Percentiles rank a stretch among this genome's conserved stretches.
Conservation (phyloP, 805 yeast species). For the Candida lessepsii region DNA sequence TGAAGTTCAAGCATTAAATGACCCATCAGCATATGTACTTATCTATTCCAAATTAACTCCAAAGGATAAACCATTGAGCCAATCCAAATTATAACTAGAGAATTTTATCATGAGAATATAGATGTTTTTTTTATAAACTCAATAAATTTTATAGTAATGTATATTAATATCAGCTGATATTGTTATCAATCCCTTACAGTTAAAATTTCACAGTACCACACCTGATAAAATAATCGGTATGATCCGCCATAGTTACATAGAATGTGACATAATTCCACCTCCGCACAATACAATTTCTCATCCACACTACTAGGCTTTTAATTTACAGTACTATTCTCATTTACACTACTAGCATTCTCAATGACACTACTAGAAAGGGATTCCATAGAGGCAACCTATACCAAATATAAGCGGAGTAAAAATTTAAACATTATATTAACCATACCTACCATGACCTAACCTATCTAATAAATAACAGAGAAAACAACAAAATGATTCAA, state of each 20-base stretch:
- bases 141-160: slow-evolving; percentile 1
- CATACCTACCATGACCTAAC: slow-evolving; percentile 6
- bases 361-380: no score
- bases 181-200: no score
- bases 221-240: no score
- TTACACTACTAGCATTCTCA: no score
- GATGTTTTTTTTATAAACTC: no score
- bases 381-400: no score
- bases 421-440: slow-evolving; percentile 2
- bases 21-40: slow-evolving; percentile 87
- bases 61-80: slow-evolving; percentile 19
- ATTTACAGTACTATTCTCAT: no score
- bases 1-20: slow-evolving; percentile 72
- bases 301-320: no score
- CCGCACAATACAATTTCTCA: not conserved
- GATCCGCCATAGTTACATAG: no score
- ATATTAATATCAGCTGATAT: not conserved
- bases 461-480: slow-evolving; percentile 9
- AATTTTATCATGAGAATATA: not conserved
- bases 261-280: no score
- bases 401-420: slow-evolving; percentile 1
- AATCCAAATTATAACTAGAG: slow-evolving; percentile 2
- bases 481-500: slow-evolving; percentile 1
- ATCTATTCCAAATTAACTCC: slow-evolving; percentile 77
- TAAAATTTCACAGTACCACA: no score